phyloP scores from a whole-genome alignment of 768 basidiomycete species.

The Suillus subaureus region DNA sequence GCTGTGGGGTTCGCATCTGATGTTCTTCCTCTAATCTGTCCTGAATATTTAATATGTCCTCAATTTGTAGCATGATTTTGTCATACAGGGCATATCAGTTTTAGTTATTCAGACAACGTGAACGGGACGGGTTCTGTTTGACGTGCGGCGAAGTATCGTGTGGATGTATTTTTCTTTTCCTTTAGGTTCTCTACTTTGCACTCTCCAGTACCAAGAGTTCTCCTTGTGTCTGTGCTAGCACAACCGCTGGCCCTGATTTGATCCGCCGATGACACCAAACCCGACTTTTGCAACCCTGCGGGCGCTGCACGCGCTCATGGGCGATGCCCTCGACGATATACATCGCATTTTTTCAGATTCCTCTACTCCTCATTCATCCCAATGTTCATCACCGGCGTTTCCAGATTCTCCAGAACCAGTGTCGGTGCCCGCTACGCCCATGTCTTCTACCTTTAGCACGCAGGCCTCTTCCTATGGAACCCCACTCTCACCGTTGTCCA shows the following conservation, averaged over 20 bases:
- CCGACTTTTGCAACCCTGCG: conserved; percentile 66
- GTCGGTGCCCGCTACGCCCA: conserved; percentile 30
- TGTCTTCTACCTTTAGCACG: conserved; percentile 30
- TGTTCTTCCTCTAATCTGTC: neutral
- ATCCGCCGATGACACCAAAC: conserved; percentile 31
- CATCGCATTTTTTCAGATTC: conserved; percentile 54
- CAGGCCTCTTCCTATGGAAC: conserved; percentile 8
- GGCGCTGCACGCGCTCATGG: conserved; percentile 66
- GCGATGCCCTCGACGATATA: conserved; percentile 69
- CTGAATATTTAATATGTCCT: conserved; percentile 1
- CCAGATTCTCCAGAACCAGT: conserved; percentile 33
- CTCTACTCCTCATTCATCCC: conserved; percentile 17
- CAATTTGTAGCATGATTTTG: neutral
- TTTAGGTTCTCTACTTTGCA: neutral
- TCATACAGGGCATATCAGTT: neutral
- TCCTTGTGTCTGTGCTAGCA: neutral
- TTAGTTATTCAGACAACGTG: neutral
- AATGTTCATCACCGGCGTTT: conserved; percentile 20
- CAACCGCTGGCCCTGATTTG: neutral
- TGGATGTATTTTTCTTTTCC: neutral
- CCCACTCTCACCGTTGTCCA: conserved; percentile 1
- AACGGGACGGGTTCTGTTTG: neutral
- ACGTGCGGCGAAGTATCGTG: neutral
- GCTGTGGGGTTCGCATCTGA: neutral
- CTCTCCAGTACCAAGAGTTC: neutral